Evolutionary conservation across 1,284 basidiomycete species (phyloP), one percentile per base, ranked within the genome.

Genomic region (Agaricales sp.): DNA sequence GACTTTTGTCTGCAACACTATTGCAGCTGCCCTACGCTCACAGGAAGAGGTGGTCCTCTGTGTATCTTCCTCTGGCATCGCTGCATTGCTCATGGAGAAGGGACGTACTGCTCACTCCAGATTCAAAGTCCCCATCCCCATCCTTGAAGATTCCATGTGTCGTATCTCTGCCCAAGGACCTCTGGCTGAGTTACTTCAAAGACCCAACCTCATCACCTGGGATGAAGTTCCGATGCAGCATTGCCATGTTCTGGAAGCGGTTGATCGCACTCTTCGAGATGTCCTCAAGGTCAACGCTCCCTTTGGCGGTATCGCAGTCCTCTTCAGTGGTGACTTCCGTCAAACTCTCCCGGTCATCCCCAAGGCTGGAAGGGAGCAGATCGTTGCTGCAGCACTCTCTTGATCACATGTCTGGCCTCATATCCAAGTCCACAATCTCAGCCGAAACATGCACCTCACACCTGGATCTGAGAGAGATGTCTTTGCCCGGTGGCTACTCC

Each of bases 251-350:
- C 45, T 50, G 22, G 65, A 68, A 48, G 63, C 64, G 8, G 58
- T 70, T 4, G 63, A 73, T 35, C 51, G 61, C 0, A 60, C 63
- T 0, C 51, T 65, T 0, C 59, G 54, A 1, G 67, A 69, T 46
- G 51, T 72, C 8, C 45, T 57, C 1, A 45, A 59, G 20, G 22
- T 49, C 30, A 44, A 63, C 4, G 24, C 30, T 0, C 66, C 61
- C 0, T 74, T 73, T 63, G 70, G 70, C 22, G 69, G 70, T 0
- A 57, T 70, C 18, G 63, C 65, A 14, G 57, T 72, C 1, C 55
- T 71, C 1, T 67, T 70, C 58, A 65, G 67, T 14, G 71, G 72
- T 0, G 69, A 73, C 52, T 73, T 68, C 51, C 57, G 63, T 39
- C 70, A 74, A 52, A 67, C 54, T 4, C 59, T 71, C 2, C 70